These are phyloP conservation scores for Chenopodium album DNA, from an alignment of 148 eudicot species.

Conservation along the genomic window DNA sequence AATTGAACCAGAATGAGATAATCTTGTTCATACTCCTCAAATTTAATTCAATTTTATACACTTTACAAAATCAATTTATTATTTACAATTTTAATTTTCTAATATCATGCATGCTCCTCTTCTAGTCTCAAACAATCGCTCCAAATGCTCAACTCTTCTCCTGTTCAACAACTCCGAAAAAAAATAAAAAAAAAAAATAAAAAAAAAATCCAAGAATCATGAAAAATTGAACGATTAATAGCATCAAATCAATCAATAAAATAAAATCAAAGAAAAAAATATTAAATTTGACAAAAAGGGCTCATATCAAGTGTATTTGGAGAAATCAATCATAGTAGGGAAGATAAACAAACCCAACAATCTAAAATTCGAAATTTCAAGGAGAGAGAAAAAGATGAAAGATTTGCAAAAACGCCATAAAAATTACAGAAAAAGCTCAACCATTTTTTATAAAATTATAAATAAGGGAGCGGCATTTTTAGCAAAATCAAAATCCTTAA, in stretches of 20 bases:
- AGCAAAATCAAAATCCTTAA: not conserved
- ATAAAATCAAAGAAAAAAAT: not conserved
- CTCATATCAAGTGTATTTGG: slow-evolving; percentile 41
- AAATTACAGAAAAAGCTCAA: slow-evolving; percentile 19
- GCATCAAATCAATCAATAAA: not conserved
- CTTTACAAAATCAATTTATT: no score
- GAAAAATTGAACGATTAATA: not conserved
- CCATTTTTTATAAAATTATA: not conserved
- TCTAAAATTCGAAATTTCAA: not conserved
- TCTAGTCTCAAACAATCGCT: not conserved
- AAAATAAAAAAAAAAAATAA: not conserved
- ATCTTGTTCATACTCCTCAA: no score
- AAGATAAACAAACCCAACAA: slow-evolving; percentile 2
- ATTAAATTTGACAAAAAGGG: slow-evolving; percentile 6
- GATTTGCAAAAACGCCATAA: slow-evolving; percentile 19
- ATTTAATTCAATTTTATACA: not conserved
- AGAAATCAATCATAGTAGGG: slow-evolving; percentile 28
- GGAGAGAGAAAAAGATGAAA: not conserved
- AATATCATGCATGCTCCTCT: not conserved
- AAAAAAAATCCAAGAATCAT: not conserved
- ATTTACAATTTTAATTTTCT: no score
- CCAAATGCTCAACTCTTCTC: not conserved
- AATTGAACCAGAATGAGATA: no score
- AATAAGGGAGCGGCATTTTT: slow-evolving; percentile 31
- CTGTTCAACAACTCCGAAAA: not conserved